Percentiles rank a stretch among this genome's conserved stretches.
Evolutionary conservation across 352 stramenopile genomes (phyloP).

Genomic region (Phytophthora boehmeriae): DNA sequence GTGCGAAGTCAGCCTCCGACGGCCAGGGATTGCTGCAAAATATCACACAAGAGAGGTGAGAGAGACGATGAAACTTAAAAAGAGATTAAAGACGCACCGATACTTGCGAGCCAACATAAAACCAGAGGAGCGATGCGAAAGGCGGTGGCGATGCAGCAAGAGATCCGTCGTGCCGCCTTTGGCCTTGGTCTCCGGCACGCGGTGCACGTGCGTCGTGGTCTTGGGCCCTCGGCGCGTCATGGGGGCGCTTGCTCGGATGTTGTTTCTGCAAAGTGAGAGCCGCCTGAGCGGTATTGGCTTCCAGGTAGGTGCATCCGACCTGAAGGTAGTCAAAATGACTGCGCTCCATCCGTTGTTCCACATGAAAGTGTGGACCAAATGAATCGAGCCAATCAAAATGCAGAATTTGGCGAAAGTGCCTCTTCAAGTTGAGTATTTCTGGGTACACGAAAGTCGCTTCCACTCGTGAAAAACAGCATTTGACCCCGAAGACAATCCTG

Average conservation of each 20-base stretch:
- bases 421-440: slow-evolving; percentile 31
- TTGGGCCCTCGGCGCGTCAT: slow-evolving; percentile 68
- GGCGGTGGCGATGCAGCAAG: slow-evolving; percentile 61
- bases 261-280: background rate
- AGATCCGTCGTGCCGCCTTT: slow-evolving; percentile 43
- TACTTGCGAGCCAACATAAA: slow-evolving; percentile 82
- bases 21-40: slow-evolving; percentile 39
- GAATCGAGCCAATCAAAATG: background rate
- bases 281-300: no score
- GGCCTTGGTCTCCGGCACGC: slow-evolving; percentile 38
- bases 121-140: slow-evolving; percentile 64
- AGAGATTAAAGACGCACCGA: slow-evolving; percentile 27
- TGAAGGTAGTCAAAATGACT: background rate
- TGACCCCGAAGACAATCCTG: slow-evolving; percentile 11
- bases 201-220: slow-evolving; percentile 53
- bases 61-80: background rate
- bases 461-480: slow-evolving; percentile 3
- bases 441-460: slow-evolving; percentile 16
- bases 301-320: no score
- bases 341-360: no score
- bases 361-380: no score
- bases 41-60: slow-evolving; percentile 12
- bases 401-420: slow-evolving; percentile 13
- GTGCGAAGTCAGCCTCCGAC: slow-evolving; percentile 35
- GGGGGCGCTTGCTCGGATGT: slow-evolving; percentile 12